Base-by-base conservation (phyloP, 768 basidiomycete genomes). In the Cystofilobasidium ferigula region DNA sequence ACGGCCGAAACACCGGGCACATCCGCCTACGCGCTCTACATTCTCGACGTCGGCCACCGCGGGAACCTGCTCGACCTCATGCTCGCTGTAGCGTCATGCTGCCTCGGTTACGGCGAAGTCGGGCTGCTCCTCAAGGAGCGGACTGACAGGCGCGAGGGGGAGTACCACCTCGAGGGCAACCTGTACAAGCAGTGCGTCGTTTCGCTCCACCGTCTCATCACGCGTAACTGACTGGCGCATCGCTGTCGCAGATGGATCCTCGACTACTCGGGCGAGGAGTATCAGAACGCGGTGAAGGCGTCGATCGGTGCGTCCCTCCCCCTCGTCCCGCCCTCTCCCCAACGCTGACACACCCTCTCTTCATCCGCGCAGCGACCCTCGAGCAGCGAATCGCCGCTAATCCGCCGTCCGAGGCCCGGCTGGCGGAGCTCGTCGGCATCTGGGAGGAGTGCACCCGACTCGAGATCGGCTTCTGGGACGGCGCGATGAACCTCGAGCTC, bases 61-160 rank as follows among this genome's bases (percentile, higher is more conserved):
- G 88, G 89, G 0, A 89, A 92, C 72, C 74, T 81, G 5, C 81
- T 82, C 40, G 85, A 82, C 67, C 77, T 93, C 7, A 72, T 86
- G n/a, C 84, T 95, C 77, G 86, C 88, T 0, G 80, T 92, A 1
- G 84, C 87, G 13, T 85, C 88, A 10, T 97, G 93, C 73, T 79
- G 94, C 12, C 77, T 94, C 0, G 93, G 92, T 2, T 97, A 95
- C 73, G 92, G 92, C 14, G 88, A 94, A 73, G 89, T 92, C 0
- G 92, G 91, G 1, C 76, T 89, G 45, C 88, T 89, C 85, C 77
- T 97, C 36, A 81, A 84, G 74, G 82, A 80, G 40, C 80, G 85
- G 67, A 81, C 80, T 1, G 72, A 78, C 40, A 71, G 70, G 45
- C 78, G 77, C 13, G 77, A 78, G 30, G 81, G 78, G 26, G 85